These are phyloP conservation scores for Alliaria petiolata DNA, from an alignment of 345 rosid species.

Conservation along the genomic window DNA sequence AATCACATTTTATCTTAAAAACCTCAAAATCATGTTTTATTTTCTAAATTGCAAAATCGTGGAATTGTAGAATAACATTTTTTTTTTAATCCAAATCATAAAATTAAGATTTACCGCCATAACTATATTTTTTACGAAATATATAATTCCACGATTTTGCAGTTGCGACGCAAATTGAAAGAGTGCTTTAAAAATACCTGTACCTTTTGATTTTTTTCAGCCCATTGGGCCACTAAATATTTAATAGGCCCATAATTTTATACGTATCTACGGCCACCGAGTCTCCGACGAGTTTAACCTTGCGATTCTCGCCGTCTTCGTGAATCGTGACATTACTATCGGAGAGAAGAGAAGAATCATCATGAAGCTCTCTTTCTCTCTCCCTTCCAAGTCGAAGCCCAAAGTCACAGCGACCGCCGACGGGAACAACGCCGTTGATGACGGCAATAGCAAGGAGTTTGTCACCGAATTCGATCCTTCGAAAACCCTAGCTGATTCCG, in stretches of 20 bases:
- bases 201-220: no score
- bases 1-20: no score
- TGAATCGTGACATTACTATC: not conserved
- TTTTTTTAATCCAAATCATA: no score
- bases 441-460: constrained; percentile 31
- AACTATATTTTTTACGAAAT: no score
- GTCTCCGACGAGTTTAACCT: not conserved
- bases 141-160: no score
- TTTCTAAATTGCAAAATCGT: no score
- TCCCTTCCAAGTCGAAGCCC: constrained; percentile 43
- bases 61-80: no score
- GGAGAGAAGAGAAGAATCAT: constrained; percentile 4
- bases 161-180: no score
- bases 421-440: constrained; percentile 22
- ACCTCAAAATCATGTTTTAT: no score
- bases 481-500: constrained; percentile 34
- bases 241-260: not conserved
- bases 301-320: not conserved
- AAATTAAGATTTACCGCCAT: no score
- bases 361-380: constrained; percentile 66
- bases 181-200: no score
- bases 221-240: not conserved
- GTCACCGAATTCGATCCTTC: constrained; percentile 60
- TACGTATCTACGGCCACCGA: not conserved
- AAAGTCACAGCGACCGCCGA: constrained; percentile 15